A percentile compares a stretch with the other conserved stretches of the same genome.
These are phyloP conservation scores for Plasmodium knowlesi DNA, from an alignment of 169 alveolate species.

Conservation along the genomic window DNA sequence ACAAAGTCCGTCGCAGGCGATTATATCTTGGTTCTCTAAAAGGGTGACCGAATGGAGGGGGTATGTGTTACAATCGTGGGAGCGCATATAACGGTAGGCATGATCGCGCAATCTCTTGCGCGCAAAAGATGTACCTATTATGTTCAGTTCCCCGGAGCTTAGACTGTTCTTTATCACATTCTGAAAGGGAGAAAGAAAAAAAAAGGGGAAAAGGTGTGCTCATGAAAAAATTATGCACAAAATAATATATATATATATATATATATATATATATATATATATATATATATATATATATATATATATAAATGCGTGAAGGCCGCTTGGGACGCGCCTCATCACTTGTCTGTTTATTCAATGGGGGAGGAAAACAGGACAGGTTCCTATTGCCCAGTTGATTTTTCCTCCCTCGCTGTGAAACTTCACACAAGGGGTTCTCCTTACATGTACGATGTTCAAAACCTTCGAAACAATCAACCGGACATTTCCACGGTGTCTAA, in stretches of 20 bases:
- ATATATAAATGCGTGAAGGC: background rate
- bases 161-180: conserved; percentile 40
- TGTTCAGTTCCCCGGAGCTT: conserved; percentile 21
- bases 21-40: conserved; percentile 74
- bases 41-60: background rate
- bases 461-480: conserved; percentile 46
- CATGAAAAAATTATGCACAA: background rate
- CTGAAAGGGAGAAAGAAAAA: conserved; percentile 19
- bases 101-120: background rate
- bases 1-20: conserved; percentile 44
- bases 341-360: background rate
- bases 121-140: conserved; percentile 54
- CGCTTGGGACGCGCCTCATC: background rate
- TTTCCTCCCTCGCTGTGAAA: background rate
- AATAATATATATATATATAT: too few species aligned
- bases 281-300: too few species aligned
- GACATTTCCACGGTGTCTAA: conserved; percentile 40
- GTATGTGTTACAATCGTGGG: background rate
- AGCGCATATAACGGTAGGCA: background rate
- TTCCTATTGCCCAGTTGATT: background rate
- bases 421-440: background rate
- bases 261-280: too few species aligned
- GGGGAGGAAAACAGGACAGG: background rate
- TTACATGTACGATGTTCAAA: conserved; percentile 56
- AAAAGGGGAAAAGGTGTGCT: background rate